Conservation (phyloP, 1,284 basidiomycete species). For the Papiliotrema flavescens region DNA sequence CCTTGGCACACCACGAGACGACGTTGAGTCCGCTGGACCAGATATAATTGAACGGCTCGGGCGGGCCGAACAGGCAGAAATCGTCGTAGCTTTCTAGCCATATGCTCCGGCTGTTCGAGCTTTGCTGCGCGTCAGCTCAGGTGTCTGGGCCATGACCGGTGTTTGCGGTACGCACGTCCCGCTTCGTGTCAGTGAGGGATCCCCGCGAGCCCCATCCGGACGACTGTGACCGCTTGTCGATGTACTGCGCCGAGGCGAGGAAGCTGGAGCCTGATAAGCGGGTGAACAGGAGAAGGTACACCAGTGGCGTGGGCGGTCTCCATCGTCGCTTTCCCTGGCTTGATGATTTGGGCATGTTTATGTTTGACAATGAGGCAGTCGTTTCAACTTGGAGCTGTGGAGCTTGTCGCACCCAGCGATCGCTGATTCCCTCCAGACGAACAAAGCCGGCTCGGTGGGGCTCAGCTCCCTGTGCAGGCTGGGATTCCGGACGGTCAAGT, state of each 20-base stretch:
- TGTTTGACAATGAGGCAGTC: too few relatives aligned
- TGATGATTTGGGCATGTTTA: too few relatives aligned
- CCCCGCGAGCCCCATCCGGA: not conserved
- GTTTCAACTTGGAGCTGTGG: too few relatives aligned
- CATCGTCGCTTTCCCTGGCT: too few relatives aligned
- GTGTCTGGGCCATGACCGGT: too few relatives aligned
- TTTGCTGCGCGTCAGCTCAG: conserved; percentile 2
- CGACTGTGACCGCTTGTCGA: not conserved
- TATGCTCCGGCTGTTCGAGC: conserved; percentile 10
- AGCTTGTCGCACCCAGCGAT: too few relatives aligned
- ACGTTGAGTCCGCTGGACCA: conserved; percentile 16
- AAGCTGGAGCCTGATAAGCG: not conserved
- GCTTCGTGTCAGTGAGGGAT: too few relatives aligned
- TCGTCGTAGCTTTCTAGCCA: conserved; percentile 21
- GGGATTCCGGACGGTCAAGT: too few relatives aligned
- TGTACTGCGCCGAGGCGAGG: conserved; percentile 2
- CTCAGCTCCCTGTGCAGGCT: too few relatives aligned
- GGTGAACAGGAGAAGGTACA: not conserved
- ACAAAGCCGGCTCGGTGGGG: too few relatives aligned
- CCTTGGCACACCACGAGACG: conserved; percentile 35
- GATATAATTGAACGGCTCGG: conserved; percentile 18
- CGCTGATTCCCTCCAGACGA: too few relatives aligned
- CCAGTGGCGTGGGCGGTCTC: not conserved
- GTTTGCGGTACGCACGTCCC: too few relatives aligned
- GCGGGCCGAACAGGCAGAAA: conserved; percentile 35